Evolutionary conservation across 139 green algal genomes (phyloP).

Genomic region (Chlorella sorokiniana): DNA sequence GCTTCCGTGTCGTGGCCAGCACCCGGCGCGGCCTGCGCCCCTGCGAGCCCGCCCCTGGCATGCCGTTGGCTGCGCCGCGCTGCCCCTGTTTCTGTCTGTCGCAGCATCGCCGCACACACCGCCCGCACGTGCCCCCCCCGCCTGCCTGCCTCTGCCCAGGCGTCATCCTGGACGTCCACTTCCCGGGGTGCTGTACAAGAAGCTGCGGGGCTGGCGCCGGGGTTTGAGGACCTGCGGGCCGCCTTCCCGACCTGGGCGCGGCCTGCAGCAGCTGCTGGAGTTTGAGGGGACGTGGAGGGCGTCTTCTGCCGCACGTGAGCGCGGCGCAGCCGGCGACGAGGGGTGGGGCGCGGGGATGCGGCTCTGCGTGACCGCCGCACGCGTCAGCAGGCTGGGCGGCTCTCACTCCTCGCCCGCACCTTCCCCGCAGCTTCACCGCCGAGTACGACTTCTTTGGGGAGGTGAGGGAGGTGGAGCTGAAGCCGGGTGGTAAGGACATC

Average conservation of each 20-base stretch:
- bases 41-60: neutral
- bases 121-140: neutral
- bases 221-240: slow-evolving; percentile 56
- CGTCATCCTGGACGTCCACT: slow-evolving; percentile 80
- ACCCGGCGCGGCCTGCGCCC: neutral
- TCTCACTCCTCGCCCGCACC: neutral
- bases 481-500: slow-evolving; percentile 57
- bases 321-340: neutral
- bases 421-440: slow-evolving; percentile 44
- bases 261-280: slow-evolving; percentile 74
- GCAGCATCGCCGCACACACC: neutral
- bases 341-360: neutral
- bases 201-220: slow-evolving; percentile 55
- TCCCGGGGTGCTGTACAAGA: slow-evolving; percentile 83
- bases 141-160: slow-evolving; percentile 33
- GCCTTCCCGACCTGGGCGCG: slow-evolving; percentile 62
- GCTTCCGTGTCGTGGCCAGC: too few relatives aligned
- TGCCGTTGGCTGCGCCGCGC: neutral
- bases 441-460: slow-evolving; percentile 70
- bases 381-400: neutral
- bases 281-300: slow-evolving; percentile 69
- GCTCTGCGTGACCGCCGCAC: neutral
- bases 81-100: neutral
- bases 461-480: slow-evolving; percentile 52
- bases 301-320: slow-evolving; percentile 34